A percentile compares a stretch with the other conserved stretches of the same genome.
phyloP scores from a whole-genome alignment of 208 protist species.

The Herpetomonas muscarum region DNA sequence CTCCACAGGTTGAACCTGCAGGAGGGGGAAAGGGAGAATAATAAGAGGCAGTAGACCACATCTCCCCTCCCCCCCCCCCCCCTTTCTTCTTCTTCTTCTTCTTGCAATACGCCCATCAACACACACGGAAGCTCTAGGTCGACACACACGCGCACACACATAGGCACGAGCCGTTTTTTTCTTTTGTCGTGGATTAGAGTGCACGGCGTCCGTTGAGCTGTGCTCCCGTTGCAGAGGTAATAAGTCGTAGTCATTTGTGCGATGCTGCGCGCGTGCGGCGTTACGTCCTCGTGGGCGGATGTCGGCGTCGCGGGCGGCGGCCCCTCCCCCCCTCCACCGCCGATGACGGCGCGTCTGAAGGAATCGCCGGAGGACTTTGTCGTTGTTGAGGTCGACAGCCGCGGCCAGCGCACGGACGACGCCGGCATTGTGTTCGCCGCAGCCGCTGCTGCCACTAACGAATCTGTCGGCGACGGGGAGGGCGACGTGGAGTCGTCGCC shows the following conservation, averaged over 20 bases:
- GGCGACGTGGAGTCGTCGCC: slow-evolving; percentile 2
- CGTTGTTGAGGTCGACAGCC: slow-evolving; percentile 69
- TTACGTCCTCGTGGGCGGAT: slow-evolving; percentile 23
- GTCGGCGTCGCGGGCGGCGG: not conserved
- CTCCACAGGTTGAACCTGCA: too few relatives aligned
- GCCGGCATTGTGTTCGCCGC: slow-evolving; percentile 16
- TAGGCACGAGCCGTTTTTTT: too few relatives aligned
- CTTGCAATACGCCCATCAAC: too few relatives aligned
- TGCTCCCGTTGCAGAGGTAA: not conserved
- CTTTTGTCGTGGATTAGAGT: not conserved
- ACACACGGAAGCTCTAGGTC: too few relatives aligned
- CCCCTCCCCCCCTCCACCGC: not conserved
- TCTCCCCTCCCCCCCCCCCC: too few relatives aligned
- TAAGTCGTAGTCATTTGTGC: too few relatives aligned
- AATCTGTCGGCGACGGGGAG: not conserved
- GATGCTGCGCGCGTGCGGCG: slow-evolving; percentile 73
- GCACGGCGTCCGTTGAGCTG: not conserved
- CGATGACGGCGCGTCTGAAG: slow-evolving; percentile 43
- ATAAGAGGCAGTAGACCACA: too few relatives aligned
- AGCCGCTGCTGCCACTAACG: not conserved
- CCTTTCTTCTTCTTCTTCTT: too few relatives aligned
- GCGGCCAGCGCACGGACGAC: slow-evolving; percentile 45
- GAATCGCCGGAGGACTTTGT: slow-evolving; percentile 57
- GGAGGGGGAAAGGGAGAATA: too few relatives aligned
- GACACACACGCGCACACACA: too few relatives aligned